Base-by-base conservation (phyloP, 2,329 filamentous ascomycete genomes). In the Alternaria hordeiaustralica region DNA sequence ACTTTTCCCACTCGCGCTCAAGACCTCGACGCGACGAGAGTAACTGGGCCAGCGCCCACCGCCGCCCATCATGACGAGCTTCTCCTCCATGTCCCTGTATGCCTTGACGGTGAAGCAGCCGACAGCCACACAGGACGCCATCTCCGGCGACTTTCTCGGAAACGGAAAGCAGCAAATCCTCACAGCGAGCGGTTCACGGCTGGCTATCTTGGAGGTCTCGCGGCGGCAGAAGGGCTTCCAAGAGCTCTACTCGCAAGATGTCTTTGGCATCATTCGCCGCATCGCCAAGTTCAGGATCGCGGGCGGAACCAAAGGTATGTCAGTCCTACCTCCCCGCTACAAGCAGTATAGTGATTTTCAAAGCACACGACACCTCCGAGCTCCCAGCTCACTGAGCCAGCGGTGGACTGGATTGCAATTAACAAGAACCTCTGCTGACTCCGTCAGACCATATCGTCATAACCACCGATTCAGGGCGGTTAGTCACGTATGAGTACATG, bases 61-160 rank as follows among this genome's bases (percentile, higher is more conserved):
- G 63, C 64, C 65, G 74, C 78, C 80, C 83, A 85, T 63, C 79
- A 98, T 98, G 96, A 95, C 96, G 85, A 97, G 94, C 80, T 97
- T 95, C 66, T 97, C 94, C 71, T 95, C 95, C 81, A 97, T 97
- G 93, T 97, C 97, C 81, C 90, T 99, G 84, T 99, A 99, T 85
- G 96, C 93, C 76, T 87, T 99, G 84, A 98, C 96, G 72, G 90
- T 99, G 77, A 94, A 97, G 83, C 91, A 93, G 73, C 93, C 96
- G 33, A 94, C 94, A 71, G 92, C 93, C 64, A 89, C 97, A 76
- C 94, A 91, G 55, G 92, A 97, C 82, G 94, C 96, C 68, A 91
- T 97, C 70, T 87, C 97, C 64, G 96, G 96, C 73, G 95, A 98
- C 83, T 98, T 98, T 82, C 90, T 93, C 64, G 94, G 95, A 71